Percentiles rank a stretch among this genome's conserved stretches.
Conservation (phyloP, 176 grass and related monocot genomes). For the Chloris gayana region DNA sequence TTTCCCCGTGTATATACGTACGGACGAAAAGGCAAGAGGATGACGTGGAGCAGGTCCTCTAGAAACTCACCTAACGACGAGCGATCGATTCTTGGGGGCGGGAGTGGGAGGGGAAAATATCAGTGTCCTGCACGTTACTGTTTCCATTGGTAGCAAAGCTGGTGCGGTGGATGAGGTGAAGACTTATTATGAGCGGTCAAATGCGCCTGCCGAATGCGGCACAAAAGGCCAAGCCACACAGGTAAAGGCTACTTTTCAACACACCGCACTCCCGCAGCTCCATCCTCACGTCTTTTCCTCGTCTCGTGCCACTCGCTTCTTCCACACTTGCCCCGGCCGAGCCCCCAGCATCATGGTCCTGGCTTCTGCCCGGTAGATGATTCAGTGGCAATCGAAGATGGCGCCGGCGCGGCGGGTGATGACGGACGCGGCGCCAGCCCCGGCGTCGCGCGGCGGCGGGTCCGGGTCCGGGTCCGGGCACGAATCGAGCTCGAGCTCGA, state of each 20-base stretch:
- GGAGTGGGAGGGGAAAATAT: too few relatives aligned
- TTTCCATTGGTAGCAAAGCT: too few relatives aligned
- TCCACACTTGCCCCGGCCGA: too few relatives aligned
- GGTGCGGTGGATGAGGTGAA: too few relatives aligned
- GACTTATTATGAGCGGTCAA: neutral
- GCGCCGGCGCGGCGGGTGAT: conserved; percentile 24
- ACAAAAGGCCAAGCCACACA: neutral
- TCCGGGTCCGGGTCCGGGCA: neutral
- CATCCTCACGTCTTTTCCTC: neutral
- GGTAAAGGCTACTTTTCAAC: conserved; percentile 25
- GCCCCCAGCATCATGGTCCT: neutral
- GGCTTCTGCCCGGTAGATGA: neutral
- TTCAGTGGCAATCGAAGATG: neutral
- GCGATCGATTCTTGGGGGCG: neutral
- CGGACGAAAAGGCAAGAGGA: neutral
- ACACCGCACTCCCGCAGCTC: neutral
- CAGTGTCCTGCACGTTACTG: too few relatives aligned
- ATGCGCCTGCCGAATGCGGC: neutral
- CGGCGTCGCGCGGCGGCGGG: neutral
- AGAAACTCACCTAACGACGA: neutral
- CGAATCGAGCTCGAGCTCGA: conserved; percentile 47
- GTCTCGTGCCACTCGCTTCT: neutral
- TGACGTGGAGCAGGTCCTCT: neutral
- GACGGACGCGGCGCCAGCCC: neutral
- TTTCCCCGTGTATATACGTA: neutral